Evolutionary conservation across 2,329 filamentous ascomycete genomes (phyloP).

Genomic region (Xylariaceae sp.): DNA sequence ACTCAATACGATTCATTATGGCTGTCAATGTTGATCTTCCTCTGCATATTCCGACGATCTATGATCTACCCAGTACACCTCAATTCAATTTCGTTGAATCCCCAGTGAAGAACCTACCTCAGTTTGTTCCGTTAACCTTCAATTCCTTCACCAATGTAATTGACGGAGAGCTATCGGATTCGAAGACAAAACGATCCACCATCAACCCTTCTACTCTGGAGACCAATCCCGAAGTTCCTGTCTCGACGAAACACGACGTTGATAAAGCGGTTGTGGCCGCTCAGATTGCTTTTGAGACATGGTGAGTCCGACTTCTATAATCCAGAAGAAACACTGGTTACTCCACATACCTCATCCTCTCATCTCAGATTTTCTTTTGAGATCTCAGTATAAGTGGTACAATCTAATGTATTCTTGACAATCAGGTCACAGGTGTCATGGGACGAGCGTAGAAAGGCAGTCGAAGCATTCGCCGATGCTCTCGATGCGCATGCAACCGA

Average conservation of each 20-base stretch:
- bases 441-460: constrained; percentile 28
- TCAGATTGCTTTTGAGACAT: constrained; percentile 44
- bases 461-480: constrained; percentile 22
- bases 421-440: constrained; percentile 28
- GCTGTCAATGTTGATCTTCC: constrained; percentile 3
- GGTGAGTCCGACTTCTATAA: constrained; percentile 27
- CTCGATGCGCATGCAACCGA: constrained; percentile 13
- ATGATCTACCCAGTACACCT: background rate
- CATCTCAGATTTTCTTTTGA: too few relatives aligned
- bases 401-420: too few relatives aligned
- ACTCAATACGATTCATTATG: constrained; percentile 4
- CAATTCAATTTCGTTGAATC: background rate
- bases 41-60: background rate
- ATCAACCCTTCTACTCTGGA: constrained; percentile 51
- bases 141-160: constrained; percentile 52
- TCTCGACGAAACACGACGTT: constrained; percentile 47
- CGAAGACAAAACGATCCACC: constrained; percentile 43
- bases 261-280: constrained; percentile 49
- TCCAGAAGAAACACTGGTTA: too few relatives aligned
- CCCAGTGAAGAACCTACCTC: background rate
- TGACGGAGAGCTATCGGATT: constrained; percentile 43
- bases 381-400: too few relatives aligned
- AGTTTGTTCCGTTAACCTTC: constrained; percentile 1
- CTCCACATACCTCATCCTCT: too few relatives aligned
- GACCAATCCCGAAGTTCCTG: constrained; percentile 48